Conservation (phyloP, 371 early-diverging fungal species). For the Rhizopus stolonifer region DNA sequence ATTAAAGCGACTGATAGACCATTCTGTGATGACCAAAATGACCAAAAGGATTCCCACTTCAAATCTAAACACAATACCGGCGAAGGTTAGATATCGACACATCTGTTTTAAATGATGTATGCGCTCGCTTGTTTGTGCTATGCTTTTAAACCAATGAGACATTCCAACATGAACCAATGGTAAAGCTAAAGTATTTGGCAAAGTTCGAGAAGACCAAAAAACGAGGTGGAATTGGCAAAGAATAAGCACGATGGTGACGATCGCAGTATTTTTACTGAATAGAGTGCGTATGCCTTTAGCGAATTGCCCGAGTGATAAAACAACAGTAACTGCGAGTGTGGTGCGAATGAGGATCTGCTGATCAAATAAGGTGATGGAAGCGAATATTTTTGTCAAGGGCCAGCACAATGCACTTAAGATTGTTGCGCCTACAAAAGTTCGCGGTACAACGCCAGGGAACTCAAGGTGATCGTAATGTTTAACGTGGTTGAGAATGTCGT, state of each 20-base stretch:
- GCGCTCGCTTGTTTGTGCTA: conserved; percentile 16
- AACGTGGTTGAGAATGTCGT: conserved; percentile 75
- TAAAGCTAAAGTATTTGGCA: conserved; percentile 87
- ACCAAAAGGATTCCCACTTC: conserved; percentile 67
- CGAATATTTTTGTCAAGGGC: conserved; percentile 7
- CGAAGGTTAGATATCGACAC: conserved; percentile 58
- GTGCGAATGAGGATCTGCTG: conserved; percentile 50
- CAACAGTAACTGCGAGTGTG: conserved; percentile 54
- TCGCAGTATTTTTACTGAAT: conserved; percentile 60
- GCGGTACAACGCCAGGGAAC: conserved; percentile 94
- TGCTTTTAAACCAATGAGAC: conserved; percentile 35
- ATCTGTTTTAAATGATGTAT: conserved; percentile 41
- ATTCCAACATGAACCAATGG: conserved; percentile 56
- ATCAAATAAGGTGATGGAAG: conserved; percentile 3
- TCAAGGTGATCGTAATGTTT: conserved; percentile 73
- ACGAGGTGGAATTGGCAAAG: conserved; percentile 82
- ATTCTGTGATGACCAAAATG: conserved; percentile 43
- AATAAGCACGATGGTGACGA: conserved; percentile 60
- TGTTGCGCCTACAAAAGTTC: conserved; percentile 86
- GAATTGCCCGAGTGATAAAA: conserved; percentile 40
- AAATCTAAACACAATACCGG: conserved; percentile 79
- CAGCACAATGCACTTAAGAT: conserved; percentile 38
- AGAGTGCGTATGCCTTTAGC: conserved; percentile 41
- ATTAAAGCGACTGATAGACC: conserved; percentile 14
- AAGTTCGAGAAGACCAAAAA: conserved; percentile 85